Evolutionary conservation across 306 rosid species (phyloP), one percentile per base, ranked within the genome.

Genomic region (Medicago ruthenica): DNA sequence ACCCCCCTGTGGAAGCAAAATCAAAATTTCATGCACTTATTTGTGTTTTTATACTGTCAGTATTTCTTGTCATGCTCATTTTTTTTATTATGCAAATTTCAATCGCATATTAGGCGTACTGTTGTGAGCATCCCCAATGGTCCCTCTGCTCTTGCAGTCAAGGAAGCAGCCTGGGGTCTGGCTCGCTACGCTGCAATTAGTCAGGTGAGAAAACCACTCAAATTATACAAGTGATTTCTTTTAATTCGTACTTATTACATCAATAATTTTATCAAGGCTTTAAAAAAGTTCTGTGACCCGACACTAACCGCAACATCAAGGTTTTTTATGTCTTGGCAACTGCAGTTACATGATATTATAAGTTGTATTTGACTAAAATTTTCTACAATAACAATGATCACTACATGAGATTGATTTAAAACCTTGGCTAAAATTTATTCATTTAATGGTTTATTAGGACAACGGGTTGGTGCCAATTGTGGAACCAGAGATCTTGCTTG

Each of bases 401-500:
- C 21, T 51, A 51, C 58, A 6, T 51, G 21, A 51, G 10, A 2
- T 0, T 51, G 58, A 51, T 51, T 51, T 51, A 7, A 51, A 17
- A n/a, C 20, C 21, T 18, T 54, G 17, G 39, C 66, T 61, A 61
- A 61, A 61, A 61, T 61, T 7, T 31, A 1, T 2, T 14, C 42
- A 31, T 61, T 34, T 61, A 4, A 34, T 61, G 67, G 22, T 31
- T 7, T 61, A 8, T 61, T 64, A 81, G 85, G 85, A 76, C 40
- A 81, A 81, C 13, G 85, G 85, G 0, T 76, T 81, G 75, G 85
- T 81, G 81, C 98, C 98, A 73, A 94, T 94, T 63, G 97, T 94
- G 50, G 98, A 94, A 87, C 98, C 98, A 66, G 98, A 94, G 84
- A 94, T 94, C 83, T 76, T 94, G 95, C 96, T 94, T 70, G 98